Evolutionary conservation across 2,329 filamentous ascomycete genomes (phyloP), one percentile per base, ranked within the genome.

Genomic region (Aspergillus spinulosporus): DNA sequence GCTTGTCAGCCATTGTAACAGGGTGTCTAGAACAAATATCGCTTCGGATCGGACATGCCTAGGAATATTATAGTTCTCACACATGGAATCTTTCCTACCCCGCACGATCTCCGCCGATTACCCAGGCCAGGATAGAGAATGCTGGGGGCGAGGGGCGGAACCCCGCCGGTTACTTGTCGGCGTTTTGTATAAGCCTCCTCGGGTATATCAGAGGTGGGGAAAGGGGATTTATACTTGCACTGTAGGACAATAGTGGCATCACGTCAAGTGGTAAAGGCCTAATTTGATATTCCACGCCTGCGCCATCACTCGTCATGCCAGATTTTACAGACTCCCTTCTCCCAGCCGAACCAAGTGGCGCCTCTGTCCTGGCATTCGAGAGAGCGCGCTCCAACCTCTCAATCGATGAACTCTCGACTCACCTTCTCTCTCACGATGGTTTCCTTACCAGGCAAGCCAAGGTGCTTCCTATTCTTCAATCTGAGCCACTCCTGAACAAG

Each of bases 241-340:
- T 21, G 21, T 21, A 21, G 21, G 21, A 21, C 21, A 21, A 21
- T 21, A 21, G 21, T 21, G 21, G 21, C 21, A 21, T 21, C 21
- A 21, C 21, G 21, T 21, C 21, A 21, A 21, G 21, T 21, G 21
- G 21, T 21, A 21, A 21, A 21, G 21, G 21, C 21, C 21, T 21
- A 21, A 21, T 21, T 21, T 21, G 31, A 34, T 12, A 40, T 40
- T 12, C 12, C 12, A n/a, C 12, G 5, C 37, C n/a, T n/a, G 3
- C 44, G 8, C 26, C 21, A 51, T 32, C 2, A 26, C 5, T 15
- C 26, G 40, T 52, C 55, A 65, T 63, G 54, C 62, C 71, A 21
- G 79, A 82, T 69, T 82, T 82, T 66, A 79, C 78, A 51, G 75
- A 78, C 64, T 70, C 70, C 14, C 76, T 82, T 31, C 76, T 73